Conservation (phyloP, 805 yeast genomes). For the Candida nitratophila region DNA sequence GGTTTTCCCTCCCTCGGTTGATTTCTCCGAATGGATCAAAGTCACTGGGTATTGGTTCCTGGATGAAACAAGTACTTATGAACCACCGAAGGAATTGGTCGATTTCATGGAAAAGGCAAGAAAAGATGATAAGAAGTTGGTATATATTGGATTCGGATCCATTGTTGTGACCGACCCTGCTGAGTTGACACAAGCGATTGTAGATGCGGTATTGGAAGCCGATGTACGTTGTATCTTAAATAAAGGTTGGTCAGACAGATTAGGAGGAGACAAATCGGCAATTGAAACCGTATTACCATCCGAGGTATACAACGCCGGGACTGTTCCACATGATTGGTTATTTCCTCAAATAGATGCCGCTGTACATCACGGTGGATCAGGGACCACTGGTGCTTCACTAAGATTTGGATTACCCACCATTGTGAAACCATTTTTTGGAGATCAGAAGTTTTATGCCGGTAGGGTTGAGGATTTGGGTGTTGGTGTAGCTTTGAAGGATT, state of each 20-base stretch:
- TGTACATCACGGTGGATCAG: slow-evolving; percentile 96
- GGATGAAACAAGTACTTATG: slow-evolving; percentile 42
- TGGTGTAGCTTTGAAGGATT: slow-evolving; percentile 63
- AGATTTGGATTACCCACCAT: slow-evolving; percentile 84
- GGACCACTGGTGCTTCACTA: slow-evolving; percentile 90
- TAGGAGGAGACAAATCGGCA: slow-evolving; percentile 30
- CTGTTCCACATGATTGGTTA: slow-evolving; percentile 91
- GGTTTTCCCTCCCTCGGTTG: slow-evolving; percentile 87
- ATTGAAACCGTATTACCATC: slow-evolving; percentile 50
- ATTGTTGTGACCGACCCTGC: slow-evolving; percentile 83
- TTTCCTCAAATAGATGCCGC: slow-evolving; percentile 88
- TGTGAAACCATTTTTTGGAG: slow-evolving; percentile 93
- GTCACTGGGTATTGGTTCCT: slow-evolving; percentile 96
- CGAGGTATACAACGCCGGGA: slow-evolving; percentile 61
- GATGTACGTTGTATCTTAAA: slow-evolving; percentile 83
- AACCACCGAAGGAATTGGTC: slow-evolving; percentile 52
- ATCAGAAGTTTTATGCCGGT: slow-evolving; percentile 86
- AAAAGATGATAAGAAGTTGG: slow-evolving; percentile 56
- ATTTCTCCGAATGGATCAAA: slow-evolving; percentile 90
- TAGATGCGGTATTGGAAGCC: slow-evolving; percentile 70
- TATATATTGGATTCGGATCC: slow-evolving; percentile 93
- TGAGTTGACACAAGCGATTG: slow-evolving; percentile 68
- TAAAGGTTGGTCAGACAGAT: slow-evolving; percentile 91
- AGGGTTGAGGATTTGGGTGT: slow-evolving; percentile 86
- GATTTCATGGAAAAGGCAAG: slow-evolving; percentile 60